Conservation (phyloP, 2,329 filamentous ascomycete species). For the Aspergillus sp. region DNA sequence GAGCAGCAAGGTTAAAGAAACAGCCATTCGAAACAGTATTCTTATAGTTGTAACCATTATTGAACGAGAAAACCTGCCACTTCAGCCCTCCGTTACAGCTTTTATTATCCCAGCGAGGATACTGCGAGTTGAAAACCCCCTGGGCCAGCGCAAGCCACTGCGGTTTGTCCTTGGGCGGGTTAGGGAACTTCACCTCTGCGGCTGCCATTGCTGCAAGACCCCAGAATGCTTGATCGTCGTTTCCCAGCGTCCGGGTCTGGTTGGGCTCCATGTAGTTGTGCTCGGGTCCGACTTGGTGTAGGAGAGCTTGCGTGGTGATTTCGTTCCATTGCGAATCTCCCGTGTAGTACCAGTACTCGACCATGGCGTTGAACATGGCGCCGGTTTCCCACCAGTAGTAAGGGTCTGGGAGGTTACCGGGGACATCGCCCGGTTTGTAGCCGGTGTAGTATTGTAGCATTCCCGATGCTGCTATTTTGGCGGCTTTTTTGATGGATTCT, state of each 20-base stretch:
- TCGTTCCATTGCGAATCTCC: slow-evolving; percentile 42
- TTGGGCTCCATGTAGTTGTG: slow-evolving; percentile 44
- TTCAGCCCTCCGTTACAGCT: slow-evolving; percentile 69
- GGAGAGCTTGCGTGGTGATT: slow-evolving; percentile 36
- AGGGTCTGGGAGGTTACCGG: slow-evolving; percentile 48
- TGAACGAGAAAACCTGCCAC: slow-evolving; percentile 35
- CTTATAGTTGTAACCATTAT: slow-evolving; percentile 34
- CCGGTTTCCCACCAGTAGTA: slow-evolving; percentile 66
- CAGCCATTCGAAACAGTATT: slow-evolving; percentile 37
- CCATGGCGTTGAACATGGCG: slow-evolving; percentile 47
- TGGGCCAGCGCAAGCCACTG: slow-evolving; percentile 79
- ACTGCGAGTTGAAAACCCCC: slow-evolving; percentile 78
- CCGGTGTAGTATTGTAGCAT: slow-evolving; percentile 50
- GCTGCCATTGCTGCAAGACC: slow-evolving; percentile 57
- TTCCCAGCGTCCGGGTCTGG: slow-evolving; percentile 46
- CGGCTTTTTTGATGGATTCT: slow-evolving; percentile 45
- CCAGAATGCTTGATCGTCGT: slow-evolving; percentile 62
- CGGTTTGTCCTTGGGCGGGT: slow-evolving; percentile 50
- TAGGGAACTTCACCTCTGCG: slow-evolving; percentile 47
- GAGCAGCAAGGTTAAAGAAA: slow-evolving; percentile 33
- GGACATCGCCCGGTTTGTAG: slow-evolving; percentile 43
- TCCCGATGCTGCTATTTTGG: slow-evolving; percentile 39
- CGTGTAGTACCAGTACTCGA: slow-evolving; percentile 46
- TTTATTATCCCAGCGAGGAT: slow-evolving; percentile 64
- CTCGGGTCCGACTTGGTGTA: slow-evolving; percentile 38